Evolutionary conservation across 2,329 filamentous ascomycete genomes (phyloP), one percentile per base, ranked within the genome.

Genomic region (Camillea tinctor): DNA sequence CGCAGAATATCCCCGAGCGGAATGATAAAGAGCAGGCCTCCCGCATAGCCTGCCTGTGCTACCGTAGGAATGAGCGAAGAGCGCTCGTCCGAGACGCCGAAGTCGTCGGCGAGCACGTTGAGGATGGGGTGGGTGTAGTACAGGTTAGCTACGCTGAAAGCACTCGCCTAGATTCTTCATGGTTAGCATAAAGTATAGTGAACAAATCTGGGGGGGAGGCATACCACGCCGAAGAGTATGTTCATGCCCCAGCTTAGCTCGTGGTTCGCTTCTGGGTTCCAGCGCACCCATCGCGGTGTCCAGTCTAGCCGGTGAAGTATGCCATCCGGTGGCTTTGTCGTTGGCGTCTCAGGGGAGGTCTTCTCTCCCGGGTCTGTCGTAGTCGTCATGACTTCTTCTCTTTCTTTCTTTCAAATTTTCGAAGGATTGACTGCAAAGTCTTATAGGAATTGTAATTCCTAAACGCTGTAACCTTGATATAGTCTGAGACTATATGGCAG

Each of bases 41-140:
- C 80, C 0, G 90, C 91, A 74, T 95, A 95, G 1, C 91, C 91
- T 1, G 90, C 88, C 72, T 95, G 92, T 74, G 90, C 87, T 50
- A 93, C 77, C 0, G 91, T 94, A 1, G 91, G 90, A 22, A 94
- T 86, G 49, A 80, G 75, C 1, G 83, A 83, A 0, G 90, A 86
- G 57, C 82, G 79, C 68, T 92, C 89, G 68, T 92, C 89, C 8
- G 81, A 82, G 53, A 94, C 88, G 56, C 82, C 69, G 69, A 95
- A 94, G 17, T 90, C 88, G 9, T 80, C 73, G 0, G 91, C 90
- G 49, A 95, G 81, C 55, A 90, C 84, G 69, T 93, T 92, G 22
- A 94, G 77, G 52, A 94, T 90, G 0, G 91, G 90, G 68, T 93
- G 90, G 60, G 84, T 91, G 74, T 94, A 93, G 76, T 94, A 94